Percentiles rank a stretch among this genome's conserved stretches.
Evolutionary conservation across 345 rosid genomes (phyloP).

Genomic region (Physaria fendleri): DNA sequence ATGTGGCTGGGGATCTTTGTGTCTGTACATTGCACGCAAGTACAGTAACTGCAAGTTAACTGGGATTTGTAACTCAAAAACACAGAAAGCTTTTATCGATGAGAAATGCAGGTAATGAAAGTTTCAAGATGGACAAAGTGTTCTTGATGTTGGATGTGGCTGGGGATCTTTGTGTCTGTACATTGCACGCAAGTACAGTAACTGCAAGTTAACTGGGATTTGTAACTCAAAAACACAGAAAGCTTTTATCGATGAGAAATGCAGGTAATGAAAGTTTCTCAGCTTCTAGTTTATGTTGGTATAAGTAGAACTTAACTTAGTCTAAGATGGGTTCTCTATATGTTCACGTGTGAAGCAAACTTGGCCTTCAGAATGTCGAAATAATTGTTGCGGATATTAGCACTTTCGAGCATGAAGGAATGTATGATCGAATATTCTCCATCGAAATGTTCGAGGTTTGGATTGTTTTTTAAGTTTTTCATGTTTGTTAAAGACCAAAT

Average conservation of each 20-base stretch:
- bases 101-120: conserved; percentile 62
- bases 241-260: conserved; percentile 53
- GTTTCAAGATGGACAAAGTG: conserved; percentile 67
- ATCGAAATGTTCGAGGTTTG: conserved; percentile 88
- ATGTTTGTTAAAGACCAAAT: neutral
- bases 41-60: conserved; percentile 60
- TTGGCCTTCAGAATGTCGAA: conserved; percentile 57
- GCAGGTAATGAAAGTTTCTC: conserved; percentile 38
- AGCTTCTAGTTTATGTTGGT: neutral
- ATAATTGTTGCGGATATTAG: conserved; percentile 76
- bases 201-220: conserved; percentile 68
- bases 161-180: conserved; percentile 82
- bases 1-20: conserved; percentile 91
- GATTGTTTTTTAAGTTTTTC: neutral
- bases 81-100: conserved; percentile 61
- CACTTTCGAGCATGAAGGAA: conserved; percentile 66
- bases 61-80: conserved; percentile 78
- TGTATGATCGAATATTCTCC: conserved; percentile 62
- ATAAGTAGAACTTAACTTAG: neutral
- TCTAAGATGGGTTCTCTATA: neutral
- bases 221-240: conserved; percentile 84
- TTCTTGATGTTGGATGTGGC: conserved; percentile 89
- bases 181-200: conserved; percentile 59
- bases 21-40: conserved; percentile 61
- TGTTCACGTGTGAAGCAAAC: conserved; percentile 38